Conservation (phyloP, 2,329 filamentous ascomycete genomes). For the Aspergillus sp. region DNA sequence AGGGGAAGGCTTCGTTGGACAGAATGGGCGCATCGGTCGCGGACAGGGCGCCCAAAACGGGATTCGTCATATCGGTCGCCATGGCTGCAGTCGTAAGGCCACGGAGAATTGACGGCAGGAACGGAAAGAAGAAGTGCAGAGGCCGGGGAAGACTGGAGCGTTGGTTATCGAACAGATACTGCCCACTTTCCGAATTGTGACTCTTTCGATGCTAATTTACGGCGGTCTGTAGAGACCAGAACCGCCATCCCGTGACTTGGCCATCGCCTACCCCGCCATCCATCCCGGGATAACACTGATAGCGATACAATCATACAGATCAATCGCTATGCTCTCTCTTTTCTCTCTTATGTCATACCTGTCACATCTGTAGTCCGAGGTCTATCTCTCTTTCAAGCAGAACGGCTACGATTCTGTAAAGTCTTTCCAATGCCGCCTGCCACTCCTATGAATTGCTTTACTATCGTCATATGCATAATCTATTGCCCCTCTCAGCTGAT, state of each 20-base stretch:
- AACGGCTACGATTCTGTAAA: not conserved
- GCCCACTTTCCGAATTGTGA: conserved; percentile 34
- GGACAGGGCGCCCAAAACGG: conserved; percentile 66
- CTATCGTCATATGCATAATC: not conserved
- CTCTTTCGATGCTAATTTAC: conserved; percentile 29
- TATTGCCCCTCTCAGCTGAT: not conserved
- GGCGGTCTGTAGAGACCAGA: conserved; percentile 25
- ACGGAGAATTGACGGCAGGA: conserved; percentile 18
- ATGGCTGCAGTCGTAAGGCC: conserved; percentile 35
- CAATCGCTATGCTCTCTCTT: no score
- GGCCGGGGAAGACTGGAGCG: conserved; percentile 2
- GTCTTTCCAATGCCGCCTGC: not conserved
- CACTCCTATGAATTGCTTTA: not conserved
- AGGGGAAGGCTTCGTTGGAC: conserved; percentile 69
- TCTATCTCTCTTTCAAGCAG: not conserved
- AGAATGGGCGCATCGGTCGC: conserved; percentile 61
- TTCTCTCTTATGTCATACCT: not conserved
- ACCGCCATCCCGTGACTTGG: conserved; percentile 20
- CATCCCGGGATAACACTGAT: no score
- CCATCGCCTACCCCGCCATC: not conserved
- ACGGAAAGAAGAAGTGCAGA: conserved; percentile 5
- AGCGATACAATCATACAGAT: no score
- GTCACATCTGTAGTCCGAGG: not conserved
- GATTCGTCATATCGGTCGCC: conserved; percentile 59
- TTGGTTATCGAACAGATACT: conserved; percentile 16